These are phyloP conservation scores for Blastobotrys niveus DNA, from an alignment of 1,139 yeast species.

Conservation along the genomic window DNA sequence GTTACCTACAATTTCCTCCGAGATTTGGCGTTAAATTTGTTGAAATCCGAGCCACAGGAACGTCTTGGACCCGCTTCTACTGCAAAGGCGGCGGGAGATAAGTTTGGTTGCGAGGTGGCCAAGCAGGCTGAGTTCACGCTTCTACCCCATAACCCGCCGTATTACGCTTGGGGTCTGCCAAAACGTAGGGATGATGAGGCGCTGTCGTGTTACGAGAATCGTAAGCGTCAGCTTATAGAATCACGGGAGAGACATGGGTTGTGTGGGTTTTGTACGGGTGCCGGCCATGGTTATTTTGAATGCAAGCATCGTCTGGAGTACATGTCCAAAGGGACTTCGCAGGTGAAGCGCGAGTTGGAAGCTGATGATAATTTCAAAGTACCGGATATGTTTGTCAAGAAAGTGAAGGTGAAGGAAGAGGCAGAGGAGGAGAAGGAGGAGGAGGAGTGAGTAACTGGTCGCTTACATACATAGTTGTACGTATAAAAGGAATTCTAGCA, in stretches of 20 bases:
- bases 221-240: slow-evolving; percentile 10
- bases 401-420: no score
- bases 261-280: slow-evolving; percentile 5
- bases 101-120: no score
- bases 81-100: no score
- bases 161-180: slow-evolving; percentile 6
- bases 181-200: slow-evolving; percentile 1
- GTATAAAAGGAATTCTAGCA: no score
- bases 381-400: no score
- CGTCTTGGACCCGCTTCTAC: no score
- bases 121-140: slow-evolving; percentile 7
- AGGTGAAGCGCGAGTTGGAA: no score
- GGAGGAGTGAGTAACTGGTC: no score
- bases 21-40: slow-evolving; percentile 10
- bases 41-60: slow-evolving; percentile 10
- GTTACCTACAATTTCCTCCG: slow-evolving; percentile 8
- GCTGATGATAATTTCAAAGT: no score
- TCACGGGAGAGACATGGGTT: slow-evolving; percentile 7
- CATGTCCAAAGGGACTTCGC: no score
- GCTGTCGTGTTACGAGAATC: slow-evolving; percentile 6
- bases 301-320: not conserved
- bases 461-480: no score
- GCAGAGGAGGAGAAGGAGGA: no score
- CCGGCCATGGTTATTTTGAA: slow-evolving; percentile 4
- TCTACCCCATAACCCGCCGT: slow-evolving; percentile 11